Evolutionary conservation across 768 basidiomycete genomes (phyloP), one percentile per base, ranked within the genome.

Genomic region (Lactarius tabidus): DNA sequence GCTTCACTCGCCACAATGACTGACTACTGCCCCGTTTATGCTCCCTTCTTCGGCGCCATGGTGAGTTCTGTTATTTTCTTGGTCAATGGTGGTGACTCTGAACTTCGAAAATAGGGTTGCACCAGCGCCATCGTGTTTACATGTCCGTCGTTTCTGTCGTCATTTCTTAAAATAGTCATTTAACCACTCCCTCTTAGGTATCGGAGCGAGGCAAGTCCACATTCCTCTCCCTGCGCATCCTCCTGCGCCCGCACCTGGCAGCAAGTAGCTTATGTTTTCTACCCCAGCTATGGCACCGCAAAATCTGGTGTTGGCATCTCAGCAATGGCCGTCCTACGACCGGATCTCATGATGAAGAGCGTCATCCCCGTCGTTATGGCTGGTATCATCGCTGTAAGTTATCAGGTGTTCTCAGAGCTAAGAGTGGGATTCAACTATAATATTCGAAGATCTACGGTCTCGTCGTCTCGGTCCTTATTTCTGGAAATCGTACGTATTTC

Each of bases 311-410:
- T 94, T 70, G 93, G 94, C 72, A 93, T 97, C 70, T 90, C 94
- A 63, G 95, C 97, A 70, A 98, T 98, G 67, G 95, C 95, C 61
- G 86, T 88, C 55, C 94, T 98, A 79, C 87, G 85, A 73, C 97
- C 97, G 67, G 97, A 99, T 74, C 82, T 98, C 70, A 93, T 99
- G 75, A 99, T 99, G 97, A 65, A 65, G 55, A 65, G 60, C n/a
- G 53, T 63, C 18, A 86, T 98, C 55, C 95, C 95, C 56, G 95
- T 98, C 77, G 89, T 99, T 78, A 98, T 98, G 96, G 96, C 96
- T 84, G 96, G 96, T 98, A 98, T 98, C 81, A 98, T 98, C 79
- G 96, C 92, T 76, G 96, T 98, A 97, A 97, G 93, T 95, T 62
- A 95, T 68, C 96, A 95, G 59, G 95, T 96, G 82, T 82, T 39